Percentiles rank a stretch among this genome's conserved stretches.
phyloP scores from a whole-genome alignment of 2,329 filamentous ascomycete species.

The Cyphellophora attinorum region DNA sequence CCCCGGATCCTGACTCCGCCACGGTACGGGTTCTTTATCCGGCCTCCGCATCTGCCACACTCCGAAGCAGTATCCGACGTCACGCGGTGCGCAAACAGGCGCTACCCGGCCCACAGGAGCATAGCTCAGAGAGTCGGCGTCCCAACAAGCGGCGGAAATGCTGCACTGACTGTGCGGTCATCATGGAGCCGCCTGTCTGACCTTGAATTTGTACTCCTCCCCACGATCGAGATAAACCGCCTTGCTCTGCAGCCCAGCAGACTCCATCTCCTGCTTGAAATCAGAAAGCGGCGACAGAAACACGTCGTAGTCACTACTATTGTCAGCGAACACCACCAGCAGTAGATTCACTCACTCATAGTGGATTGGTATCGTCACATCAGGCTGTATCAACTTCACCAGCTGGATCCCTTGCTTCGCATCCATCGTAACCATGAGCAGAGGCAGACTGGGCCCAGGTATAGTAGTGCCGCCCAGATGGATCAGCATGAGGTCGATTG shows the following conservation, averaged over 20 bases:
- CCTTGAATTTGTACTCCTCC: conserved; percentile 48
- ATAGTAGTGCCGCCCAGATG: conserved; percentile 60
- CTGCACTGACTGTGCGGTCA: too few species aligned
- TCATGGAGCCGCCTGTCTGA: conserved; percentile 18
- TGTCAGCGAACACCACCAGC: conserved; percentile 10
- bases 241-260: conserved; percentile 40
- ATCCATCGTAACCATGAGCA: conserved; percentile 63
- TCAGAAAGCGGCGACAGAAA: conserved; percentile 51
- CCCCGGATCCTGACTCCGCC: too few species aligned
- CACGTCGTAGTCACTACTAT: conserved; percentile 47
- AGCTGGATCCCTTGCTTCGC: conserved; percentile 52
- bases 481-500: conserved; percentile 57
- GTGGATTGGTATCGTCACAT: conserved; percentile 55
- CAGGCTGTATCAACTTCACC: conserved; percentile 49
- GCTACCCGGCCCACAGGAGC: too few species aligned
- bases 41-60: too few species aligned
- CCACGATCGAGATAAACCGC: conserved; percentile 53
- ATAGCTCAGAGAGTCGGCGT: too few species aligned
- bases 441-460: conserved; percentile 46
- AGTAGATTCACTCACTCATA: conserved; percentile 36
- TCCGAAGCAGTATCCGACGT: too few species aligned
- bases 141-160: too few species aligned
- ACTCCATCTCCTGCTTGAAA: conserved; percentile 48
- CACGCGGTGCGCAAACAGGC: too few species aligned
- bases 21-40: too few species aligned